A percentile compares a stretch with the other conserved stretches of the same genome.
phyloP scores from a whole-genome alignment of 768 basidiomycete species.

The Gymnopilus dilepis region DNA sequence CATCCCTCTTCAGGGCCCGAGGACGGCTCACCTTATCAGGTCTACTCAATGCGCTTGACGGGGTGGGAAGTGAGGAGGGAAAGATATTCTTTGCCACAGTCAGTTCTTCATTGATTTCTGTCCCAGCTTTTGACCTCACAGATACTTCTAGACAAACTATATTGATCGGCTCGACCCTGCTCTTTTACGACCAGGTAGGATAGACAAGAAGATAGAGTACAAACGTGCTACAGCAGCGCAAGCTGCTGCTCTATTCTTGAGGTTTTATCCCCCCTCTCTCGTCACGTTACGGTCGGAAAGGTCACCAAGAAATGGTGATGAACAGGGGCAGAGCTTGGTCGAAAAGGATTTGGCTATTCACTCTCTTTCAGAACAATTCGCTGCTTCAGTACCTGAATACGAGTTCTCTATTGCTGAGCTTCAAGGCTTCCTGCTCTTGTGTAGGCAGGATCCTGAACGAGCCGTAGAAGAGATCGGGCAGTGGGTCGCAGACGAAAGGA shows the following conservation, averaged over 20 bases:
- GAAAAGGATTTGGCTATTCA: conserved; percentile 26
- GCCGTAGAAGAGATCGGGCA: conserved; percentile 37
- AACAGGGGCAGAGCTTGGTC: not conserved
- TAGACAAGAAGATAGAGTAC: conserved; percentile 59
- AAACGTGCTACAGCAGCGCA: conserved; percentile 52
- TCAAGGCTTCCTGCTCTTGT: conserved; percentile 60
- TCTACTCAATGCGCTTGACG: conserved; percentile 62
- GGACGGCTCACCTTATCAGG: conserved; percentile 55
- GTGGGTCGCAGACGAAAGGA: conserved; percentile 49
- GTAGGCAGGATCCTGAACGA: conserved; percentile 42
- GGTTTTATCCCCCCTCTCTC: conserved; percentile 51
- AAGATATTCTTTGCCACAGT: conserved; percentile 66
- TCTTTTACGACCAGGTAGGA: conserved; percentile 62
- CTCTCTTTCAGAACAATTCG: conserved; percentile 46
- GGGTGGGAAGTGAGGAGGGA: conserved; percentile 65
- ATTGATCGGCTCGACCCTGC: conserved; percentile 61
- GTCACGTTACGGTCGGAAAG: conserved; percentile 26
- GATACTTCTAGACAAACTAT: conserved; percentile 57
- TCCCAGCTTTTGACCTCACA: no score
- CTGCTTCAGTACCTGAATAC: conserved; percentile 44
- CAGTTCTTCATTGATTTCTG: conserved; percentile 24
- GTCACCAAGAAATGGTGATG: not conserved
- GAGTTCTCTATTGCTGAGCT: conserved; percentile 65
- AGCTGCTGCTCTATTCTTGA: conserved; percentile 51
- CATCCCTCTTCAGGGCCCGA: conserved; percentile 4